Percentiles rank a stretch among this genome's conserved stretches.
These are phyloP conservation scores for Avena sativa DNA, from an alignment of 176 grass and related monocot species.

Conservation along the genomic window DNA sequence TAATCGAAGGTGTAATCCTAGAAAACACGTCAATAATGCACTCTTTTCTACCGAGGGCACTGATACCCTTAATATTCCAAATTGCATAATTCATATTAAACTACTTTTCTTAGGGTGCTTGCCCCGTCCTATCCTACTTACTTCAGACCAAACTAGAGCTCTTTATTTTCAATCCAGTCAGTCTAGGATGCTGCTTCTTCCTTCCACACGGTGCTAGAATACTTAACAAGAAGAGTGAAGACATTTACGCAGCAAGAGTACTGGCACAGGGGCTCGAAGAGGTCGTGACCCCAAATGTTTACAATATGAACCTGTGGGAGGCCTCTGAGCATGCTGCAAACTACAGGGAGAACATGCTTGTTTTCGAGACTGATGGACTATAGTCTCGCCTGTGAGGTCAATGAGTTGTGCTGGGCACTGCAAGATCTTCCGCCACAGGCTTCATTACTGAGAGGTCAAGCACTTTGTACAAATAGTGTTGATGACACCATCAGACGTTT, in stretches of 20 bases:
- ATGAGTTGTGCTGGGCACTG: constrained; percentile 98
- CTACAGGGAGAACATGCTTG: constrained; percentile 97
- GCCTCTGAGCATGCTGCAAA: constrained; percentile 89
- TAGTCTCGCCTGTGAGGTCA: not conserved
- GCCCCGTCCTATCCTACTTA: too few species aligned
- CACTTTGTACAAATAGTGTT: not conserved
- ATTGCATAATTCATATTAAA: too few species aligned
- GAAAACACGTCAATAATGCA: too few species aligned
- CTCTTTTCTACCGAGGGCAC: too few species aligned
- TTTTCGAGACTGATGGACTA: constrained; percentile 86
- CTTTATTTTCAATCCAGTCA: constrained; percentile 74
- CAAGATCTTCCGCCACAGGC: constrained; percentile 85
- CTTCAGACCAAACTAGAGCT: not conserved
- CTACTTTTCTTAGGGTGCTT: too few species aligned
- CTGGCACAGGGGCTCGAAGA: constrained; percentile 81
- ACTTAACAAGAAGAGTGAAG: constrained; percentile 77
- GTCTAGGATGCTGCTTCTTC: constrained; percentile 95
- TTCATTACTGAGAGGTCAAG: constrained; percentile 80
- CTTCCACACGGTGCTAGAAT: constrained; percentile 88
- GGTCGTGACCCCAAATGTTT: constrained; percentile 85
- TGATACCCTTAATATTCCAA: too few species aligned
- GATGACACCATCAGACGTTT: not conserved
- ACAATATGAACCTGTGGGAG: constrained; percentile 98
- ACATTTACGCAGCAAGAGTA: constrained; percentile 74
- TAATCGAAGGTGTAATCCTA: too few species aligned